These are phyloP conservation scores for Trichoderma gracile DNA, from an alignment of 2,329 filamentous ascomycete species.

Conservation along the genomic window DNA sequence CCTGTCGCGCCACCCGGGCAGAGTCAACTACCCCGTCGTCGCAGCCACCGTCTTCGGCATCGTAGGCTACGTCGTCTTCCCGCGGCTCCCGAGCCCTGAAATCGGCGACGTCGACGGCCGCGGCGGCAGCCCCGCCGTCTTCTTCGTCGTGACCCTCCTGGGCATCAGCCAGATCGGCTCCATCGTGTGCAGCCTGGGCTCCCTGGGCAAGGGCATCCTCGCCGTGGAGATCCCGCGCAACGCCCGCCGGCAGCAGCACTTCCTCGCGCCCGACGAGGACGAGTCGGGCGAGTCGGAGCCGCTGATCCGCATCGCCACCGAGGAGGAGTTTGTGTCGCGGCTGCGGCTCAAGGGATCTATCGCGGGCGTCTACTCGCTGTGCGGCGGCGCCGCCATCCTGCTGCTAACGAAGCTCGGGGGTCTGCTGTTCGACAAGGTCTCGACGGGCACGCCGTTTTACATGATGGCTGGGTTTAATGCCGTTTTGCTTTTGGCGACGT, in stretches of 20 bases:
- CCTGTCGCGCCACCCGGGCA: conserved; percentile 66
- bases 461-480: conserved; percentile 91
- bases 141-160: conserved; percentile 75
- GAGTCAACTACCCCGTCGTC: conserved; percentile 72
- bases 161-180: conserved; percentile 94
- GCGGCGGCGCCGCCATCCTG: conserved; percentile 85
- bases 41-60: conserved; percentile 72
- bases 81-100: conserved; percentile 75
- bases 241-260: conserved; percentile 32
- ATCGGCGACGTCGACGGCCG: conserved; percentile 63
- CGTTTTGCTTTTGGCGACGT: conserved; percentile 60
- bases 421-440: conserved; percentile 74
- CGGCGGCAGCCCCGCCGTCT: conserved; percentile 68
- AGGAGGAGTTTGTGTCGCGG: conserved; percentile 45
- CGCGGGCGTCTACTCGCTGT: conserved; percentile 89
- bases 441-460: conserved; percentile 81
- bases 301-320: conserved; percentile 39
- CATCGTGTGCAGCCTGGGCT: conserved; percentile 92
- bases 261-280: conserved; percentile 40
- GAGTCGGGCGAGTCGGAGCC: conserved; percentile 47
- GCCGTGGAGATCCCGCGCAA: conserved; percentile 45
- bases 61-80: conserved; percentile 74
- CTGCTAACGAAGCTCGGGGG: conserved; percentile 90
- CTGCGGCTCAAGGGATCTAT: conserved; percentile 84
- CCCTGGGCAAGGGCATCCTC: conserved; percentile 79